A percentile compares a stretch with the other conserved stretches of the same genome.
Evolutionary conservation across 2,329 filamentous ascomycete species (phyloP).

Genomic region (Exophiala oligosperma): DNA sequence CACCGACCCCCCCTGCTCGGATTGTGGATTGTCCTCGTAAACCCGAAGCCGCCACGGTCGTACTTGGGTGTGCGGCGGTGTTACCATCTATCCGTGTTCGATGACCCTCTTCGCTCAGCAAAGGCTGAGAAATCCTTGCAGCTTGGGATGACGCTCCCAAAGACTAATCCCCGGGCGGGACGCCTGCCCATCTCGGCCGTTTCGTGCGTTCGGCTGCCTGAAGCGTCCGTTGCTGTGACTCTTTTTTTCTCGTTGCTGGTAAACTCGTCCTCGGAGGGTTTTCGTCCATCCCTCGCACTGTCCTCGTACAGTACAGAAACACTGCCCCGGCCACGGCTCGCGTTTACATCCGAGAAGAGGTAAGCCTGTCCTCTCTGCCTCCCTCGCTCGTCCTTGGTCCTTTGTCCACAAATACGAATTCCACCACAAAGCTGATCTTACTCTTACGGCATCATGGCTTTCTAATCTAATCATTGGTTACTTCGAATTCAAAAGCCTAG

Average conservation of each 20-base stretch:
- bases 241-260: neutral
- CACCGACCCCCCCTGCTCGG: neutral
- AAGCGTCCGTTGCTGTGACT: neutral
- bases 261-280: neutral
- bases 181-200: conserved; percentile 1
- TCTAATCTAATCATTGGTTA: neutral
- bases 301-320: neutral
- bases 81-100: conserved; percentile 11
- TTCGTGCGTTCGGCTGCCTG: conserved; percentile 1
- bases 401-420: neutral
- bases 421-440: neutral
- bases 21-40: neutral
- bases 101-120: neutral
- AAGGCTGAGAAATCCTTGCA: conserved; percentile 1
- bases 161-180: neutral
- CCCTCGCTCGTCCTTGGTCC: neutral
- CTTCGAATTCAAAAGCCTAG: neutral
- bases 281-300: neutral
- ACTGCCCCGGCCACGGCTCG: conserved; percentile 1
- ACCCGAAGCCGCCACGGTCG: neutral
- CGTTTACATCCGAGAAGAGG: conserved; percentile 1
- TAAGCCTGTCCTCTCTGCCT: neutral
- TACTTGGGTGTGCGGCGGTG: conserved; percentile 1
- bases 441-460: conserved; percentile 13
- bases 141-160: neutral